Conservation (phyloP, 345 rosid genomes). For the Gossypioides kirkii region DNA sequence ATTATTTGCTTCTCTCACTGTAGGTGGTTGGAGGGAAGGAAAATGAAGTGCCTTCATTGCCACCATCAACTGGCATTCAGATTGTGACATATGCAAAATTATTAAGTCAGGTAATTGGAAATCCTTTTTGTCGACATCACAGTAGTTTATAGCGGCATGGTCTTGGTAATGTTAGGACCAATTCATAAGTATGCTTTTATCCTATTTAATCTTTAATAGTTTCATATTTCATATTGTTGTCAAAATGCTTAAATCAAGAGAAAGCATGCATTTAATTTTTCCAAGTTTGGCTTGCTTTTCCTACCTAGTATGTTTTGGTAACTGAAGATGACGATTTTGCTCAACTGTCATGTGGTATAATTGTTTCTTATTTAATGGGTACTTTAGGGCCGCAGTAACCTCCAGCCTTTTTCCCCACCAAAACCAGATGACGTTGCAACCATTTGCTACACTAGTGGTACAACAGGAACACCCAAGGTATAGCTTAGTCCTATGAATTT, state of each 20-base stretch:
- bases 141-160: neutral
- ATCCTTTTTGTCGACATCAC: conserved; percentile 7
- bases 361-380: conserved; percentile 20
- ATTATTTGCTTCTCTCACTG: conserved; percentile 20
- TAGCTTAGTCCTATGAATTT: conserved; percentile 12
- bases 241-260: too few species aligned
- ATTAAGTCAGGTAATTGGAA: conserved; percentile 62
- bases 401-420: conserved; percentile 56
- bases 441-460: conserved; percentile 95
- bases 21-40: conserved; percentile 94
- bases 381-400: conserved; percentile 53
- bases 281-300: neutral
- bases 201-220: neutral
- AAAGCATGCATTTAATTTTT: too few species aligned
- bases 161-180: neutral
- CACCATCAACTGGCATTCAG: conserved; percentile 63
- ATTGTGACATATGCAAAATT: conserved; percentile 68
- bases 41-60: conserved; percentile 77
- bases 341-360: neutral
- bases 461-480: conserved; percentile 99
- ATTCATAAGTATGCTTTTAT: neutral
- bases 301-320: neutral
- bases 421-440: conserved; percentile 65
- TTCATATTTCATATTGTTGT: too few species aligned
- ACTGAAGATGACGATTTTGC: neutral